Percentiles rank a stretch among this genome's conserved stretches.
Conservation (phyloP, 371 early-diverging fungal genomes). For the Amoeboaphelidium protococcarum region DNA sequence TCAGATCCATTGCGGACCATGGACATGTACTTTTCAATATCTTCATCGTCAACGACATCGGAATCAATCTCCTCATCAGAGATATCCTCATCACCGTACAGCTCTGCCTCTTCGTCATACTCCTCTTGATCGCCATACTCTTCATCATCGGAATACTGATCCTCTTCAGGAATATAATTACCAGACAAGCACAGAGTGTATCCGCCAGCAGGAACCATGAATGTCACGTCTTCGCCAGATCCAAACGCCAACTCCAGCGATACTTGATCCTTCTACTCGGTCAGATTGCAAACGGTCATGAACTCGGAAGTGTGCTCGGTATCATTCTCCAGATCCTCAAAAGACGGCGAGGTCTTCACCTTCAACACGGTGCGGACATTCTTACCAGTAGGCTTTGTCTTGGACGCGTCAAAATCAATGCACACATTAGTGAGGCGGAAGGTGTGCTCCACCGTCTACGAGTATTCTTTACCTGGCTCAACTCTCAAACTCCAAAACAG, state of each 20-base stretch:
- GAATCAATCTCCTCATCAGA: slow-evolving; percentile 1
- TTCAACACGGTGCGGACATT: too few relatives aligned
- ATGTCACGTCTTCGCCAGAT: not conserved
- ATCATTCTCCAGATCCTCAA: too few relatives aligned
- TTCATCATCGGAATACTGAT: slow-evolving; percentile 5
- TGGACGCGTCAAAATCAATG: too few relatives aligned
- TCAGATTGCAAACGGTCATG: not conserved
- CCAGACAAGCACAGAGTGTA: too few relatives aligned
- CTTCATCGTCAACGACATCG: not conserved
- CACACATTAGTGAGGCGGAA: too few relatives aligned
- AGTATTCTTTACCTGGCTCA: too few relatives aligned
- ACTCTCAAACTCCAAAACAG: too few relatives aligned
- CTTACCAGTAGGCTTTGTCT: too few relatives aligned
- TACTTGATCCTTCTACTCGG: not conserved
- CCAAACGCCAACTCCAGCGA: slow-evolving; percentile 1
- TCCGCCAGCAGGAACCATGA: not conserved
- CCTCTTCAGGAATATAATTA: slow-evolving; percentile 1
- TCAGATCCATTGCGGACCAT: too few relatives aligned
- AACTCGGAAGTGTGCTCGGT: not conserved
- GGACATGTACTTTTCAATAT: too few relatives aligned
- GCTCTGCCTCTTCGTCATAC: slow-evolving; percentile 2
- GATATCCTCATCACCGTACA: not conserved
- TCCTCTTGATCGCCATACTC: slow-evolving; percentile 5
- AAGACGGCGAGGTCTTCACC: too few relatives aligned
- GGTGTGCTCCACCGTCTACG: too few relatives aligned